Base-by-base conservation (phyloP, 371 early-diverging fungal genomes). In the Syncephalis fuscata region DNA sequence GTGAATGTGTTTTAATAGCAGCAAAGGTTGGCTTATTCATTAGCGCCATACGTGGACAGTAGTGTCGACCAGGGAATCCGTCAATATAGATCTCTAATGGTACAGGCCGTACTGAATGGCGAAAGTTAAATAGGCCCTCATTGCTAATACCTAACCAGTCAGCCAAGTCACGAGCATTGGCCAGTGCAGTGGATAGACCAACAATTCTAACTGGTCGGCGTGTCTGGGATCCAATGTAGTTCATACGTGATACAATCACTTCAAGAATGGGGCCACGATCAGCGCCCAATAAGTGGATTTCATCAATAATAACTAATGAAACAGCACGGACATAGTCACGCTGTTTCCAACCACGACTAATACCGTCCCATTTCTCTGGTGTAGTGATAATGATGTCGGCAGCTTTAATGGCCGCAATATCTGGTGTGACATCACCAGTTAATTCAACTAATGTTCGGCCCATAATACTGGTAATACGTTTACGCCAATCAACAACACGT, bases 321-420 rank as follows among this genome's bases (percentile, higher is more conserved):
- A 94, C 83, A 43, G 73, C 55, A 36, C 74, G 76, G 3, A 92
- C 90, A 64, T 89, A 92, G 19, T 68, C 73, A 49, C 90, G 71
- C 21, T 68, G 76, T 56, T 92, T 75, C 98, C 88, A 92, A 37
- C 77, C 75, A 48, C 92, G 85, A 61, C 87, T 89, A 58, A 94
- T 80, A 50, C 93, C 91, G 66, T 99, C 98, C 92, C 97, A 99
- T 57, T 98, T 98, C 58, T 99, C 99, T 1, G 92, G 93, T 14
- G 85, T 99, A 0, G 98, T 96, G 48, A 99, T 79, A 49, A 99
- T 89, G 36, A 99, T 85, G 59, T 94, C 89, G 5, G 90, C 84
- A n/a, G 66, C 63, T 53, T 86, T 70, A 25, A 98, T 81, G 0
- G 87, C 78, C 40, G 74, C 71, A 36, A 89, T 61, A 50, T 93